These are phyloP conservation scores for Phytophthora macrochlamydospora DNA, from an alignment of 352 stramenopile species.

Conservation along the genomic window DNA sequence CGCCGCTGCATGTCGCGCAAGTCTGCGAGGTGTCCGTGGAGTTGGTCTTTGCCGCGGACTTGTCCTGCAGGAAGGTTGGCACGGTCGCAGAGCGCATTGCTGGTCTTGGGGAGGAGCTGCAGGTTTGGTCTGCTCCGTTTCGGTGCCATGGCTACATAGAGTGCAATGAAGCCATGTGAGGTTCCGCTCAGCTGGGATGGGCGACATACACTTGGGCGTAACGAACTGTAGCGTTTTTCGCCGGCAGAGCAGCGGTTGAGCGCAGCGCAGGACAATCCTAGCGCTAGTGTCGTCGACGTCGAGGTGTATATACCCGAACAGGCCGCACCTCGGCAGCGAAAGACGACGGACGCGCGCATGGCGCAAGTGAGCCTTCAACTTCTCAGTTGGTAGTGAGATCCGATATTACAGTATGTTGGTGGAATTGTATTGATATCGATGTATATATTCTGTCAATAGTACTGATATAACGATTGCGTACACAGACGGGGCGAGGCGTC, in stretches of 20 bases:
- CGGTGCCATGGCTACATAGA: not conserved
- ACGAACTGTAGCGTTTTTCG: not conserved
- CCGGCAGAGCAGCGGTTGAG: no score
- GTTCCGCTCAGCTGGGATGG: not conserved
- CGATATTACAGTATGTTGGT: no score
- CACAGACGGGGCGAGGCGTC: not conserved
- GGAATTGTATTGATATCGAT: no score
- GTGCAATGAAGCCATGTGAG: not conserved
- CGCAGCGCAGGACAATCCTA: not conserved
- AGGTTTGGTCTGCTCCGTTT: not conserved
- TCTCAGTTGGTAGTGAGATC: not conserved
- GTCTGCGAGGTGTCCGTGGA: no score
- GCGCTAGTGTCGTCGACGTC: no score
- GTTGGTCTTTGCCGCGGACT: no score
- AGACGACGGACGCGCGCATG: not conserved
- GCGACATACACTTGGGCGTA: not conserved
- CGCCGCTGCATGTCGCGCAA: not conserved
- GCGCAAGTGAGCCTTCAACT: not conserved
- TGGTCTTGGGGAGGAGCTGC: no score
- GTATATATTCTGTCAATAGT: no score
- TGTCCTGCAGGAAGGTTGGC: not conserved
- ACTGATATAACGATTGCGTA: no score
- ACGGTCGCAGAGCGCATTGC: no score
- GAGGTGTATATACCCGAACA: no score
- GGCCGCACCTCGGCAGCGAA: not conserved